A percentile compares a stretch with the other conserved stretches of the same genome.
These are phyloP conservation scores for Mimosa bimucronata DNA, from an alignment of 306 rosid species.

Conservation along the genomic window DNA sequence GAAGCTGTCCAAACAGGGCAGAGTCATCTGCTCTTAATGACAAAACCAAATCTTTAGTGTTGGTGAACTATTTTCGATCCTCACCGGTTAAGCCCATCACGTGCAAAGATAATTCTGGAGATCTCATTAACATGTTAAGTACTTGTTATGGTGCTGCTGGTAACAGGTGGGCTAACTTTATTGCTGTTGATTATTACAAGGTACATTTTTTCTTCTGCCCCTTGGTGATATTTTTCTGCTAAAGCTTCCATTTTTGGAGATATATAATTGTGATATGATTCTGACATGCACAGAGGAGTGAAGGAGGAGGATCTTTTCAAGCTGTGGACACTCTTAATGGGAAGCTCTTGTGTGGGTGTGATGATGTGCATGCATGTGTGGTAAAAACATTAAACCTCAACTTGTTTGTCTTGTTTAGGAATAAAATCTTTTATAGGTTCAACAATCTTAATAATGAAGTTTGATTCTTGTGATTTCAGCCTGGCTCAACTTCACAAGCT, in stretches of 20 bases:
- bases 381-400: slow-evolving; percentile 38
- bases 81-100: slow-evolving; percentile 54
- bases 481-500: slow-evolving; percentile 52
- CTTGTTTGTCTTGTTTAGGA: background rate
- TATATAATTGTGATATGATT: background rate
- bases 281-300: slow-evolving; percentile 65
- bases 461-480: slow-evolving; percentile 41
- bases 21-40: slow-evolving; percentile 74
- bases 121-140: slow-evolving; percentile 56
- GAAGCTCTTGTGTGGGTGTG: slow-evolving; percentile 69
- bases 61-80: slow-evolving; percentile 69
- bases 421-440: background rate
- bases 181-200: slow-evolving; percentile 78
- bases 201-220: slow-evolving; percentile 27
- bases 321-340: slow-evolving; percentile 80
- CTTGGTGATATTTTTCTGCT: background rate
- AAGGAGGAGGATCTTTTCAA: slow-evolving; percentile 86
- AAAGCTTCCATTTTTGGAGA: background rate
- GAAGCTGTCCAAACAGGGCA: slow-evolving; percentile 74
- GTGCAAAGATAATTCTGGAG: slow-evolving; percentile 61
- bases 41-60: slow-evolving; percentile 69
- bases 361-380: slow-evolving; percentile 64
- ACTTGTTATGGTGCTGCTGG: slow-evolving; percentile 75
- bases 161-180: slow-evolving; percentile 70
- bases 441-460: background rate